Evolutionary conservation across 2,329 filamentous ascomycete genomes (phyloP).

Genomic region (Fusarium cyanostomum): DNA sequence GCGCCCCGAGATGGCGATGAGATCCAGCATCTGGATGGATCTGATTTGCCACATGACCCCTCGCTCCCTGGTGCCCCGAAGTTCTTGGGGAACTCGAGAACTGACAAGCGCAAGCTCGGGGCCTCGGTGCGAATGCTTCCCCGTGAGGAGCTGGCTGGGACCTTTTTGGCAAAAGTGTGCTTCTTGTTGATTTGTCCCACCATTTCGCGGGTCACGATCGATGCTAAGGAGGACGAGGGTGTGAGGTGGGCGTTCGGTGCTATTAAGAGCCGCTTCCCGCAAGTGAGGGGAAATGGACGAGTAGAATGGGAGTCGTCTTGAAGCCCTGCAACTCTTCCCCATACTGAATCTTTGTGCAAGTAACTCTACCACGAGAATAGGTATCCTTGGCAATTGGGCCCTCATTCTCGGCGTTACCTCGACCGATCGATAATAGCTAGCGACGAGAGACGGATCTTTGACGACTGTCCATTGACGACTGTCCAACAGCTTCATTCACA

Average conservation of each 20-base stretch:
- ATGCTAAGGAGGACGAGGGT: constrained; percentile 15
- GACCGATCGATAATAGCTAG: neutral
- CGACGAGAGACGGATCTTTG: neutral
- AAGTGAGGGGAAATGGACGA: constrained; percentile 23
- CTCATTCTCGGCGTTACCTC: constrained; percentile 1
- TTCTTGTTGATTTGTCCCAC: constrained; percentile 18
- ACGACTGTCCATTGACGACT: neutral
- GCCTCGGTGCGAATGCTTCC: constrained; percentile 9
- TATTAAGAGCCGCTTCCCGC: constrained; percentile 33
- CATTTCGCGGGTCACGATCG: constrained; percentile 32
- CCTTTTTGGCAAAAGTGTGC: constrained; percentile 3
- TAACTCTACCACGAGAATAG: neutral
- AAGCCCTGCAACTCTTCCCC: neutral
- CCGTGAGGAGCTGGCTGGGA: constrained; percentile 1
- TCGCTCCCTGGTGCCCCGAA: constrained; percentile 21
- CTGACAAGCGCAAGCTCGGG: constrained; percentile 5
- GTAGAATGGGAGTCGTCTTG: neutral
- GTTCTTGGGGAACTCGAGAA: neutral
- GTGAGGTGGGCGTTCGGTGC: constrained; percentile 22
- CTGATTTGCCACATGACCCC: constrained; percentile 9
- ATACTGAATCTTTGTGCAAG: neutral
- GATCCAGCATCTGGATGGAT: constrained; percentile 13
- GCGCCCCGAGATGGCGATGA: constrained; percentile 29
- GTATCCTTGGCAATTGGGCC: too few species aligned
- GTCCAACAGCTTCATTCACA: neutral